Evolutionary conservation across 208 protist species (phyloP).

Genomic region (Acanthamoeba castellanii): DNA sequence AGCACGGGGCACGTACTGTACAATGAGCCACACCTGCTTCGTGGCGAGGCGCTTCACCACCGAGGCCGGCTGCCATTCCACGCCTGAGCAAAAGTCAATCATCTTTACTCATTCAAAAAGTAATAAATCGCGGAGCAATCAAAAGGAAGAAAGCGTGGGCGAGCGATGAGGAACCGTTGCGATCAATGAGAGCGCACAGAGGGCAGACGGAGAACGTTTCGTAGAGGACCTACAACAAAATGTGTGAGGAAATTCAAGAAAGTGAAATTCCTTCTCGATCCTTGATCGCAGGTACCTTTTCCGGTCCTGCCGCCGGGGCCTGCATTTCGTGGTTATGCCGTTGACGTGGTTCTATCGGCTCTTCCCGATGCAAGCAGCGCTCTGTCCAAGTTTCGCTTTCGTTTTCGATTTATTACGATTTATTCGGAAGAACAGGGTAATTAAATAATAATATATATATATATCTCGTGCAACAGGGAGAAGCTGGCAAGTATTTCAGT

Average conservation of each 20-base stretch:
- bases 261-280: not conserved
- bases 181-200: slow-evolving; percentile 41
- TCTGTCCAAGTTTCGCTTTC: too few species aligned
- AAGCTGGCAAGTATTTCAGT: too few species aligned
- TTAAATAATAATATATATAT: too few species aligned
- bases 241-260: not conserved
- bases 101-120: not conserved
- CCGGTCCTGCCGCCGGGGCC: not conserved
- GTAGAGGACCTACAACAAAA: not conserved
- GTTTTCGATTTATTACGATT: too few species aligned
- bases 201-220: slow-evolving; percentile 54
- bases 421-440: too few species aligned
- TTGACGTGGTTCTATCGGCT: too few species aligned
- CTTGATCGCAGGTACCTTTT: not conserved
- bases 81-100: not conserved
- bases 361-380: too few species aligned
- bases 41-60: slow-evolving; percentile 41
- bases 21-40: slow-evolving; percentile 34
- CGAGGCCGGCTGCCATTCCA: slow-evolving; percentile 49
- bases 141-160: not conserved
- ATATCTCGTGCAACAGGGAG: too few species aligned
- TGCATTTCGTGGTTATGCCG: too few species aligned
- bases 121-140: not conserved
- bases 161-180: not conserved
- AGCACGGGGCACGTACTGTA: slow-evolving; percentile 7